Base-by-base conservation (phyloP, 2,329 filamentous ascomycete species). In the Colletotrichum neosansevieriae region DNA sequence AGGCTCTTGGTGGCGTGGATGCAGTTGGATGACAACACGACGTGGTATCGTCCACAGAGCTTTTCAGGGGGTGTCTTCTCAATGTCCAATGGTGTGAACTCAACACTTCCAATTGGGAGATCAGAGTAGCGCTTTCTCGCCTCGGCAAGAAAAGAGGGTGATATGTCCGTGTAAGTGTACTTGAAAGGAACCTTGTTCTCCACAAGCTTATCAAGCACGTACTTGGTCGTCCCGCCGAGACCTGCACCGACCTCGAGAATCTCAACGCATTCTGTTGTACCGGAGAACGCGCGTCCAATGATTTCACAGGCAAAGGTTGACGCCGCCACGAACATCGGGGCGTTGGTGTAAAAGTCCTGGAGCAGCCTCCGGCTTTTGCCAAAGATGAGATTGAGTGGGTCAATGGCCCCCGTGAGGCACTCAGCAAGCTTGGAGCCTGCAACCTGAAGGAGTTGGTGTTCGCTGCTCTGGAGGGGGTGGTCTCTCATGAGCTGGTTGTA, bases 211-310 rank as follows among this genome's bases (percentile, higher is more conserved):
- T 59, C 57, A 13, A 59, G 42, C 29, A 50, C 57, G 24, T 47
- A 59, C 32, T n/a, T 47, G 9, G 57, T 59, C 12, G 57, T 59
- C 12, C 42, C 44, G 17, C 57, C 57, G 42, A 47, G 42, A 4
- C 57, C 57, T 6, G 57, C 57, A 11, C 57, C 57, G 42, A 59
- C 29, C 32, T 93, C 89, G 71, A 92, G 90, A 70, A 84, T 78
- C 87, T 51, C 49, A 24, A 51, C 15, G 49, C 49, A 29, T 10
- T 21, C 21, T 6, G 21, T 51, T 29, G 29, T 29, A 17, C 49
- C 24, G 9, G 24, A 21, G 49, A 51, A 51, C 21, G 24, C 49
- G 24, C 49, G 49, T 12, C 49, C 49, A 29, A 51, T 51, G 21
- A 51, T 17, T 24, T 51, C 49, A 24, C 21, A 51, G 49, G 49